Base-by-base conservation (phyloP, 1,139 yeast genomes). In the Blastobotrys persicus region DNA sequence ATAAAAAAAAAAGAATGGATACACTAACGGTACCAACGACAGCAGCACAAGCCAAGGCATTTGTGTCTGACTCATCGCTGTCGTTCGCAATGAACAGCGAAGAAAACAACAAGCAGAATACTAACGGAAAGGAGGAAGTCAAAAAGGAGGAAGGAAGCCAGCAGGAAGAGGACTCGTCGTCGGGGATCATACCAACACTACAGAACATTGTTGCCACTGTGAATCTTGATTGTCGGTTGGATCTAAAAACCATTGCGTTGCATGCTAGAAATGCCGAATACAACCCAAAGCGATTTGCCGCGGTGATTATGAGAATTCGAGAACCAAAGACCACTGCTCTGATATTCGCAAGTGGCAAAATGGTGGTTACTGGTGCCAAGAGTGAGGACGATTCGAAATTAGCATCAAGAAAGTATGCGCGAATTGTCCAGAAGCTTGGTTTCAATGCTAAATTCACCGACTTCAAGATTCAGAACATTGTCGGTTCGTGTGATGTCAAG, bases 301-400 rank as follows among this genome's bases (percentile, higher is more conserved):
- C 99, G 50, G 99, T 92, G 48, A 92, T 92, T 61, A 94, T 92
- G 99, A 88, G 99, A 78, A 92, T 92, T 61, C 81, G 99, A 71
- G 98, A 92, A 68, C 99, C 99, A 19, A 92, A 92, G 68, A 94
- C 98, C 0, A 92, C 99, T 1, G 98, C 98, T 0, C 78, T 92
- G 64, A 94, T 92, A 60, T 94, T 92, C 70, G 99, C 98, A 1
- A 88, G 97, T 4, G 99, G 99, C 64, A 92, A 92, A 69, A 92
- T 92, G 99, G 99, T 92, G 60, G 99, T 92, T 23, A 92, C 98
- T 33, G 99, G 99, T 79, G 99, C 98, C 28, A 92, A 92, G 69
- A 86, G 96, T 37, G 98, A 92, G 68, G 98, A 92, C 67, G 98
- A 92, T 68, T 88, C 97, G 16, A 94, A 94, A 69, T 76, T 92